Conservation (phyloP, 129 eudicot species). For the Erigeron canadensis region DNA sequence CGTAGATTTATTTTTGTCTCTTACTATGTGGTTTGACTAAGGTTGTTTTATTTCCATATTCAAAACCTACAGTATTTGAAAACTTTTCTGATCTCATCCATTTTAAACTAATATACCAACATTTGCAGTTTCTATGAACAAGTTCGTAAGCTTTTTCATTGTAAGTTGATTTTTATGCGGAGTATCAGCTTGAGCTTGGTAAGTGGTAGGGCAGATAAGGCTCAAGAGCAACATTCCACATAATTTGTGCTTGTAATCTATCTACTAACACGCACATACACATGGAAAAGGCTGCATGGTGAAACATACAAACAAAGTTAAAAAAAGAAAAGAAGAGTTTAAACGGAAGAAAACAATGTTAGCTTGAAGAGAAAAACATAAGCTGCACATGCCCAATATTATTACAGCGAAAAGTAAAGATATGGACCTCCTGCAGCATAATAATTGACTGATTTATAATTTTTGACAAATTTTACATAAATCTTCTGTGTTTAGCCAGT, state of each 20-base stretch:
- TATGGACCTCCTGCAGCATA: neutral
- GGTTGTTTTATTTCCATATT: conserved; percentile 11
- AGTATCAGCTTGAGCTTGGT: neutral
- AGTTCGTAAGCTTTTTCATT: neutral
- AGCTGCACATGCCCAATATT: conserved; percentile 1
- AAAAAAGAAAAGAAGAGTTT: neutral
- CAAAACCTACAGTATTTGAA: neutral
- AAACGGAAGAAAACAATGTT: conserved; percentile 6
- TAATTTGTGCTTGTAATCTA: conserved; percentile 4
- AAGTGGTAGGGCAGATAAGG: conserved; percentile 7
- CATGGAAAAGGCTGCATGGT: neutral
- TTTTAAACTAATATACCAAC: neutral
- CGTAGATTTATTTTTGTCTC: neutral
- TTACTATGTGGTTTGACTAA: conserved; percentile 4
- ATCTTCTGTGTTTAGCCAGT: neutral
- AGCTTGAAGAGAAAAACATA: neutral
- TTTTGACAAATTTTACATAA: neutral
- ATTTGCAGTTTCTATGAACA: neutral
- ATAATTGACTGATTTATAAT: neutral
- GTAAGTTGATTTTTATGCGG: neutral
- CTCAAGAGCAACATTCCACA: neutral
- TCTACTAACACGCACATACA: neutral
- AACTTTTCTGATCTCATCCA: neutral
- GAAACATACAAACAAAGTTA: neutral
- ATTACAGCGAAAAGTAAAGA: neutral